phyloP scores from a whole-genome alignment of 148 eudicot species.

The Vaccinium myrtillus region DNA sequence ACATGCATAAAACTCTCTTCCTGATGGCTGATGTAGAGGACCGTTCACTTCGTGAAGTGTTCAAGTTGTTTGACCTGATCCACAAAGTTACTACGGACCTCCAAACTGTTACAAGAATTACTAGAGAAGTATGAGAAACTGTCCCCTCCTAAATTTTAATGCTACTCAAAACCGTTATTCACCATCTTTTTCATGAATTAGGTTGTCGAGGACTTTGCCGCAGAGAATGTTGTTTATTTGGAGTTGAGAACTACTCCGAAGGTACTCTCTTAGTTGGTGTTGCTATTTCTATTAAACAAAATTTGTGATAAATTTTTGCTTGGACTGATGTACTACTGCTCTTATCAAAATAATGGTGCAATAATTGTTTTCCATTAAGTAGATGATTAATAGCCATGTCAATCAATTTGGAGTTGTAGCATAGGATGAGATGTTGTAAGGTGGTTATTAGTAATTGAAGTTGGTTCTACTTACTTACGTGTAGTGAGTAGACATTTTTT shows the following conservation, averaged over 20 bases:
- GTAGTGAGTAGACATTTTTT: not conserved
- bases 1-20: slow-evolving; percentile 3
- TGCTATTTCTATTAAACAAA: not conserved
- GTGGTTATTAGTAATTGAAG: not conserved
- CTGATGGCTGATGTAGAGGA: slow-evolving; percentile 50
- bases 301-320: not conserved
- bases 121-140: slow-evolving; percentile 68
- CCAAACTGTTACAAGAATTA: slow-evolving; percentile 67
- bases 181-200: slow-evolving; percentile 23
- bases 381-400: not conserved
- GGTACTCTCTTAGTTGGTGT: slow-evolving; percentile 38
- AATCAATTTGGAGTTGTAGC: not conserved
- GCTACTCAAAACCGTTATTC: not conserved
- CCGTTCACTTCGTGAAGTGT: slow-evolving; percentile 78
- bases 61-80: slow-evolving; percentile 93
- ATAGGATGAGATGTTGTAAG: not conserved
- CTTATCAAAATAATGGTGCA: not conserved
- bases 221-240: slow-evolving; percentile 93
- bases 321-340: not conserved
- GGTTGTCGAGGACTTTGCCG: slow-evolving; percentile 96
- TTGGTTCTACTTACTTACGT: slow-evolving; percentile 1
- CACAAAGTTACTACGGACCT: slow-evolving; percentile 87
- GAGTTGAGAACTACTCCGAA: slow-evolving; percentile 96
- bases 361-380: not conserved
- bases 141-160: not conserved